phyloP scores from a whole-genome alignment of 768 basidiomycete genomes.

The Aureoboletus auriporus region DNA sequence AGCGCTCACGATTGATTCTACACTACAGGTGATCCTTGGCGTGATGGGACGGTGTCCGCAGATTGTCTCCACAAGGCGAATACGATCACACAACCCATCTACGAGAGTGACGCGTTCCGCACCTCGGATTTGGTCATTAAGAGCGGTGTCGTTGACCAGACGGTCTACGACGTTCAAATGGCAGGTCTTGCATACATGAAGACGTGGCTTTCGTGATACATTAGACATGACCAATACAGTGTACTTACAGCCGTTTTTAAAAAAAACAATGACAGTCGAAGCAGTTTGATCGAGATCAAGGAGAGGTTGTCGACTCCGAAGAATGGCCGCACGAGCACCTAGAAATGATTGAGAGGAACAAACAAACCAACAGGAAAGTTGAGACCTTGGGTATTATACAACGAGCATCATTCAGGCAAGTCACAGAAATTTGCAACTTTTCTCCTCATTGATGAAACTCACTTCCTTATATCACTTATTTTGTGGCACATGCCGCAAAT shows the following conservation, averaged over 20 bases:
- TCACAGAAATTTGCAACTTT: too few species aligned
- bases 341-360: constrained; percentile 16
- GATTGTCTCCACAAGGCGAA: constrained; percentile 42
- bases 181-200: constrained; percentile 50
- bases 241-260: constrained; percentile 20
- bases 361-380: neutral
- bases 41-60: constrained; percentile 56
- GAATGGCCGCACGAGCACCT: too few species aligned
- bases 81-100: constrained; percentile 54
- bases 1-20: too few species aligned
- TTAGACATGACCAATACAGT: too few species aligned
- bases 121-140: constrained; percentile 51
- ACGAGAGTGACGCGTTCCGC: constrained; percentile 61
- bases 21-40: constrained; percentile 64
- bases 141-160: constrained; percentile 44
- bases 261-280: too few species aligned
- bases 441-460: too few species aligned
- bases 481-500: too few species aligned
- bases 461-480: too few species aligned
- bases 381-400: too few species aligned
- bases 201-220: constrained; percentile 42
- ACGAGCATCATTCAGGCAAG: too few species aligned
- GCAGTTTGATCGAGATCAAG: too few species aligned
- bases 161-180: constrained; percentile 49
- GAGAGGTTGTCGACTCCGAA: constrained; percentile 7